Evolutionary conservation across 257 asterid species (phyloP).

Genomic region (Capsicum pubescens): DNA sequence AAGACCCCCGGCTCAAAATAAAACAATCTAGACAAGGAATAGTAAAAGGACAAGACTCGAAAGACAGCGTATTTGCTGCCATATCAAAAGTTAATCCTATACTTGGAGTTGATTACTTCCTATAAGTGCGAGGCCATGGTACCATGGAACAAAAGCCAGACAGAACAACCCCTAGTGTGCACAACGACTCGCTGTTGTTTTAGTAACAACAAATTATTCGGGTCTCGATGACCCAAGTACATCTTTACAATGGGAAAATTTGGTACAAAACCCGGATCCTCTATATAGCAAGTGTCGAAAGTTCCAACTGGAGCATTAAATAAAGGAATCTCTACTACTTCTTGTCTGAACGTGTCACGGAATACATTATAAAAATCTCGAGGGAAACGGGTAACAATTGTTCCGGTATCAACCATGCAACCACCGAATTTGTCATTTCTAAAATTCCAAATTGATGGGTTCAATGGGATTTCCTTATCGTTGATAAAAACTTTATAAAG

Average conservation of each 20-base stretch:
- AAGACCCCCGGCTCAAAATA: too few species aligned
- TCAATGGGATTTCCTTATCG: not conserved
- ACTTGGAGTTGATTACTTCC: constrained; percentile 1
- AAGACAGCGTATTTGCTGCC: not conserved
- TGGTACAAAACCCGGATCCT: not conserved
- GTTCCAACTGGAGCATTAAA: not conserved
- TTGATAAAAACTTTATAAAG: not conserved
- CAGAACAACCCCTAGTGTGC: not conserved
- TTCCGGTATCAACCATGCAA: not conserved
- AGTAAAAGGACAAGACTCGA: not conserved
- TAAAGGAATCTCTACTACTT: not conserved
- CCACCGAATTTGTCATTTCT: not conserved
- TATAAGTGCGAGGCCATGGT: not conserved
- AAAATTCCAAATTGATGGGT: not conserved
- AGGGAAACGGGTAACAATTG: not conserved
- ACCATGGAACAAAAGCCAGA: not conserved
- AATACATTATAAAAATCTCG: too few species aligned
- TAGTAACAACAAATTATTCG: not conserved
- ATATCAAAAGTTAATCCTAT: not conserved
- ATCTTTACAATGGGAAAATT: not conserved
- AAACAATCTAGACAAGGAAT: too few species aligned
- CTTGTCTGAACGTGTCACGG: not conserved
- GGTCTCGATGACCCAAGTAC: not conserved
- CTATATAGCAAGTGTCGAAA: constrained; percentile 19
- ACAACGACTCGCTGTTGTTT: not conserved